A percentile compares a stretch with the other conserved stretches of the same genome.
phyloP scores from a whole-genome alignment of 805 yeast species.

The Ogataea nitratoaversa region DNA sequence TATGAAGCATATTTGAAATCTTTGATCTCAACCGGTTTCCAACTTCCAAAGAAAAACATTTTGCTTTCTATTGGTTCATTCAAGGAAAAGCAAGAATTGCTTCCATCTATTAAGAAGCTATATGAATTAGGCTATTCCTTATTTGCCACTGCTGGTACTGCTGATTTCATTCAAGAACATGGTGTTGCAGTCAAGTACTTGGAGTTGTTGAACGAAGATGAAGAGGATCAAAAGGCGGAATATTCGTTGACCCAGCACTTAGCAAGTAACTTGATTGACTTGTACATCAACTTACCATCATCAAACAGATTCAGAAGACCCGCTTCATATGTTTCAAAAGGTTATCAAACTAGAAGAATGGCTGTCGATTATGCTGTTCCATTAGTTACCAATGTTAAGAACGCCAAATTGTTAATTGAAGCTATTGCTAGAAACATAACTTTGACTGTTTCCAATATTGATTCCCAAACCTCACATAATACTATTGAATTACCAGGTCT shows the following conservation, averaged over 20 bases:
- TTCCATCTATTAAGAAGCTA: constrained; percentile 81
- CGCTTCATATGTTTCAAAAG: constrained; percentile 95
- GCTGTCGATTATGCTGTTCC: constrained; percentile 99
- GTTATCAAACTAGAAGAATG: constrained; percentile 98
- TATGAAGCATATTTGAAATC: constrained; percentile 97
- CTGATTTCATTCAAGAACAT: constrained; percentile 95
- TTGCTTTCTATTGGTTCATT: constrained; percentile 91
- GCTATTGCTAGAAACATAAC: constrained; percentile 73
- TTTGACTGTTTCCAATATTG: constrained; percentile 71
- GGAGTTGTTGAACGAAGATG: constrained; percentile 73
- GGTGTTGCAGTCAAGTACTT: constrained; percentile 90
- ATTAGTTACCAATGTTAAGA: constrained; percentile 92
- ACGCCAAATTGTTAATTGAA: constrained; percentile 92
- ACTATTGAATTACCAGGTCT: constrained; percentile 83
- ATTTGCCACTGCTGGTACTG: constrained; percentile 98
- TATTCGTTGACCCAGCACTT: constrained; percentile 94
- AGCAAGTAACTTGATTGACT: constrained; percentile 93
- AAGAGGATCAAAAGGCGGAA: constrained; percentile 79
- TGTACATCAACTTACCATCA: constrained; percentile 95
- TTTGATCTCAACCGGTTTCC: constrained; percentile 91
- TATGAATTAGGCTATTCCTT: constrained; percentile 81
- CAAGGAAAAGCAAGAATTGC: constrained; percentile 90
- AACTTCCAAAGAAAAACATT: constrained; percentile 90
- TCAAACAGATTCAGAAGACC: constrained; percentile 98
- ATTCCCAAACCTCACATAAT: constrained; percentile 86